A percentile compares a stretch with the other conserved stretches of the same genome.
These are phyloP conservation scores for Cryoendolithus antarcticus DNA, from an alignment of 2,329 filamentous ascomycete genomes.

Conservation along the genomic window DNA sequence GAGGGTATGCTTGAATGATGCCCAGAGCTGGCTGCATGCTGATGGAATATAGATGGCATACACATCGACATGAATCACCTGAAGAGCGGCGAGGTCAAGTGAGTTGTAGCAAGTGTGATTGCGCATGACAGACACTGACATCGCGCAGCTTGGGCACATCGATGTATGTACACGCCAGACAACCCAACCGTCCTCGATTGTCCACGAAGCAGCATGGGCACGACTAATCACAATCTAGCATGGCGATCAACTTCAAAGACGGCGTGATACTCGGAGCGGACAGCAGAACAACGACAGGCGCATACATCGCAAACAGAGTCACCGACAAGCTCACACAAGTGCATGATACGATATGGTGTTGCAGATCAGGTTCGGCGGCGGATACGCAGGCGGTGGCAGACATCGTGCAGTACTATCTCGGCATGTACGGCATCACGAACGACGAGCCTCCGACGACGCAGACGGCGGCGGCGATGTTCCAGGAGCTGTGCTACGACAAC, in stretches of 20 bases:
- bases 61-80: conserved; percentile 97
- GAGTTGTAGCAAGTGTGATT: conserved; percentile 15
- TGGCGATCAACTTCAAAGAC: conserved; percentile 98
- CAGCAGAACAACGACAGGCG: conserved; percentile 90
- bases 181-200: conserved; percentile 3
- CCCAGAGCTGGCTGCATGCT: conserved; percentile 2
- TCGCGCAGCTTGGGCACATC: conserved; percentile 74
- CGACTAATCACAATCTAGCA: conserved; percentile 28
- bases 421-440: conserved; percentile 82
- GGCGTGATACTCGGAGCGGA: conserved; percentile 97
- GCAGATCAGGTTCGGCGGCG: conserved; percentile 89
- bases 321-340: conserved; percentile 99
- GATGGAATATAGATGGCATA: conserved; percentile 69
- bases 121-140: conserved; percentile 25
- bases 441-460: conserved; percentile 86
- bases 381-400: conserved; percentile 94
- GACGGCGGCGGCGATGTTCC: conserved; percentile 89
- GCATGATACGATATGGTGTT: conserved; percentile 99
- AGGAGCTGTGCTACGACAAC: conserved; percentile 96
- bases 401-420: conserved; percentile 93
- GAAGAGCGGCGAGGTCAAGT: conserved; percentile 99
- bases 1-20: conserved; percentile 22
- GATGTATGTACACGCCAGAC: conserved; percentile 36
- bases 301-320: conserved; percentile 97
- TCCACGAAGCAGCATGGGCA: neutral